phyloP scores from a whole-genome alignment of 176 grass and related monocot genomes.

The Carex littledalei region DNA sequence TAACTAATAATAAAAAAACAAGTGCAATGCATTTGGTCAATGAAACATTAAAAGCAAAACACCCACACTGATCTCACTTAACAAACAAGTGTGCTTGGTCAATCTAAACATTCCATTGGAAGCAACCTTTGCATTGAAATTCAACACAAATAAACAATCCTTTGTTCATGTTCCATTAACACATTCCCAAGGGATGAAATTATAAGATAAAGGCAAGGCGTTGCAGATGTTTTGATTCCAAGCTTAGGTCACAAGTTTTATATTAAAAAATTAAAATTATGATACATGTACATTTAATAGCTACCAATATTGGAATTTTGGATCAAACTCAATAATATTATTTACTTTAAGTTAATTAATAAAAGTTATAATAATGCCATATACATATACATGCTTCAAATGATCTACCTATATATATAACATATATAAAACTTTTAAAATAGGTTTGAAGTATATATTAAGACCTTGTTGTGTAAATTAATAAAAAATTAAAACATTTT shows the following conservation, averaged over 20 bases:
- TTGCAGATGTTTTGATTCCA: conserved; percentile 26
- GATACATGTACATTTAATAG: neutral
- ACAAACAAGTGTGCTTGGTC: conserved; percentile 20
- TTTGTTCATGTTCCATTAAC: conserved; percentile 18
- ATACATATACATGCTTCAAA: neutral
- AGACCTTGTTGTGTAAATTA: no score
- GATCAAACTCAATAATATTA: neutral
- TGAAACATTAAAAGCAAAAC: conserved; percentile 22
- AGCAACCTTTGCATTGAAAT: conserved; percentile 28
- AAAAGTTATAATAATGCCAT: neutral
- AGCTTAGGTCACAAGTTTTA: conserved; percentile 27
- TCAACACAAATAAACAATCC: conserved; percentile 17
- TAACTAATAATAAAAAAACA: neutral
- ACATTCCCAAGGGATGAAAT: neutral
- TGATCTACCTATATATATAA: neutral
- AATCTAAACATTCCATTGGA: conserved; percentile 31
- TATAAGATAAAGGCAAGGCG: conserved; percentile 1
- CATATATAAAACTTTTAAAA: no score
- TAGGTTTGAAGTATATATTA: no score
- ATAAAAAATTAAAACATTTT: no score
- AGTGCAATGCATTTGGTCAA: conserved; percentile 1
- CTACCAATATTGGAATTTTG: neutral
- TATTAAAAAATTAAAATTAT: neutral
- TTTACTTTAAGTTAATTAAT: neutral
- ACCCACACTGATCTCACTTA: conserved; percentile 9